Evolutionary conservation across 441 rosid species (phyloP), one percentile per base, ranked within the genome.

Genomic region (California macrophylla): DNA sequence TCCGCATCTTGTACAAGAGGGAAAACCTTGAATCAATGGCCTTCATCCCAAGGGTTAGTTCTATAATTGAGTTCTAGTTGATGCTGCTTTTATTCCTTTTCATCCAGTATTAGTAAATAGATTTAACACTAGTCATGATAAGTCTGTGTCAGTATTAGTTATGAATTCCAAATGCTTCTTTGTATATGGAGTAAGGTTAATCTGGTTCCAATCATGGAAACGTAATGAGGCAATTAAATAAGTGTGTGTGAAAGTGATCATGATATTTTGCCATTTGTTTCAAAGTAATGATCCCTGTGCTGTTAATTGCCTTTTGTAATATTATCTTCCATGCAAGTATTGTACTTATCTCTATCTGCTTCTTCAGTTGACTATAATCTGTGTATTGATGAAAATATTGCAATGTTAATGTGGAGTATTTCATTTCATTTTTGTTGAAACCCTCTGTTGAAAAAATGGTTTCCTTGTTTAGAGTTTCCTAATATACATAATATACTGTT

Each of bases 21-120:
- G 72, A 72, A 75, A 78, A 69, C 42, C 65, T 63, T 38, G 62
- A 76, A 66, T 68, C 81, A 78, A 56, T 77, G 68, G 71, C 67
- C 74, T 71, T 71, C 71, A 69, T 38, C 61, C 40, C 65, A 77
- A 64, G 72, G 82, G 87, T 83, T 68, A 64, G 85, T 80, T 65
- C 26, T 70, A 13, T 60, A 29, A 24, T 42, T 42, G 52, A 32
- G 25, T 24, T 66, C 42, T 36, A 6, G 29, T 65, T 24, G 64
- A 58, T 58, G 16, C 64, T 58, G 64, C 30, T 25, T 24, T 25
- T 58, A 20, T 58, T 25, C 64, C 64, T 58, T 58, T 10, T 25
- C 29, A 58, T 16, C 24, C 21, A 56, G 62, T 56, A 56, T 56
- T 56, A 21, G 62, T 56, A 56, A n/a, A 23, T 56, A 15, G 62